Evolutionary conservation across 176 grass and related monocot species (phyloP).

Genomic region (Musa schizocarpa): DNA sequence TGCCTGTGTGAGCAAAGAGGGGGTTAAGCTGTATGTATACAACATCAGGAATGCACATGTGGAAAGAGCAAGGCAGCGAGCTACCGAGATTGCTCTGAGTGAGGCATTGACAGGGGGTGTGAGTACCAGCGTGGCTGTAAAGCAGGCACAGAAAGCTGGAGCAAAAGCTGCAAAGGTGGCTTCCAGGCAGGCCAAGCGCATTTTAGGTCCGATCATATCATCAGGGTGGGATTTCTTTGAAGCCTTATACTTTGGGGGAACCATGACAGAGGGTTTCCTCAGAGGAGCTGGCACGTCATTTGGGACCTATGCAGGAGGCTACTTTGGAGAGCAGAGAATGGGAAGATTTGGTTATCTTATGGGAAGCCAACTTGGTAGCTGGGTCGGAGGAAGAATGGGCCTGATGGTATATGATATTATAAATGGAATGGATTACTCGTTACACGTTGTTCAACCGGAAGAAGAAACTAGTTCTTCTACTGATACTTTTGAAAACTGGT

Average conservation of each 20-base stretch:
- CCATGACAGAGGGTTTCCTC: slow-evolving; percentile 79
- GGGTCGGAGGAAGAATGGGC: slow-evolving; percentile 87
- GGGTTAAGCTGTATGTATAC: slow-evolving; percentile 81
- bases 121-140: slow-evolving; percentile 41
- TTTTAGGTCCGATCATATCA: slow-evolving; percentile 80
- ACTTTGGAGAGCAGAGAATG: slow-evolving; percentile 76
- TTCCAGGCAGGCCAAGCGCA: slow-evolving; percentile 75
- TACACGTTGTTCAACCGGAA: slow-evolving; percentile 43
- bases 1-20: slow-evolving; percentile 71
- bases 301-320: slow-evolving; percentile 80
- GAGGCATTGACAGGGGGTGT: slow-evolving; percentile 66
- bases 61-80: slow-evolving; percentile 48
- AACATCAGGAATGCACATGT: slow-evolving; percentile 64
- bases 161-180: slow-evolving; percentile 75
- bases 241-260: slow-evolving; percentile 86
- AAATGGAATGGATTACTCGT: slow-evolving; percentile 59
- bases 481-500: slow-evolving; percentile 19
- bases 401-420: slow-evolving; percentile 92
- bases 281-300: slow-evolving; percentile 77
- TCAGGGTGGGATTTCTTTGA: slow-evolving; percentile 99
- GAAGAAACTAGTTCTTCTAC: slow-evolving; percentile 22
- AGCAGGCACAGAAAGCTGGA: slow-evolving; percentile 74
- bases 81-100: slow-evolving; percentile 52
- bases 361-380: slow-evolving; percentile 91
- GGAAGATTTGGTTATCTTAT: slow-evolving; percentile 76